phyloP scores from a whole-genome alignment of 2,329 filamentous ascomycete species.

The Fusarium sp. region DNA sequence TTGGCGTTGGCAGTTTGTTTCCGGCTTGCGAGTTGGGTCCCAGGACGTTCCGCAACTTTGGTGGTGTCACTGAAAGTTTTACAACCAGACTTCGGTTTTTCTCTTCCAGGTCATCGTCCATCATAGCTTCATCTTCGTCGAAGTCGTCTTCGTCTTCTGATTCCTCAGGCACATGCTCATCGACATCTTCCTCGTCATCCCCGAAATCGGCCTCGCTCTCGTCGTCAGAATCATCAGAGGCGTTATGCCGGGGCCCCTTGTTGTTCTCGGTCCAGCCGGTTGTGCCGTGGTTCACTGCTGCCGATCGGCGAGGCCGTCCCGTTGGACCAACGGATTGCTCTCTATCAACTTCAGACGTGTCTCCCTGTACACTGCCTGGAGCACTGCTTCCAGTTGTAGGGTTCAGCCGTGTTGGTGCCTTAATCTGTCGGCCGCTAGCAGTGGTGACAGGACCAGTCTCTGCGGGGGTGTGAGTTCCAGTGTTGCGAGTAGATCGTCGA shows the following conservation, averaged over 20 bases:
- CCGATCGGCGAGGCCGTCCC: conserved; percentile 62
- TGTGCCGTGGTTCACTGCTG: conserved; percentile 59
- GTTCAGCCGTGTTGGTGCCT: conserved; percentile 72
- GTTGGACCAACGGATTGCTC: conserved; percentile 54
- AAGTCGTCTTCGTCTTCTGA: conserved; percentile 68
- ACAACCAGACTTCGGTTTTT: conserved; percentile 74
- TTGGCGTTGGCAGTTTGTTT: conserved; percentile 37
- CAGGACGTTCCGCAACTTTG: conserved; percentile 49
- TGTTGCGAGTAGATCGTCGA: conserved; percentile 79
- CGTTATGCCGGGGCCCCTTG: conserved; percentile 48
- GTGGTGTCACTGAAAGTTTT: conserved; percentile 69
- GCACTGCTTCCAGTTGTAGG: conserved; percentile 65
- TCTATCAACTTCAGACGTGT: conserved; percentile 52
- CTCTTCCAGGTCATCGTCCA: conserved; percentile 62
- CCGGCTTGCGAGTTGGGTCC: conserved; percentile 33
- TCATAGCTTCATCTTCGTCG: conserved; percentile 66
- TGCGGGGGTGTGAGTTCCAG: conserved; percentile 76
- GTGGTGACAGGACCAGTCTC: conserved; percentile 75
- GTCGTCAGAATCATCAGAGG: conserved; percentile 69
- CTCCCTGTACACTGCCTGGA: conserved; percentile 57
- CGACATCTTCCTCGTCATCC: conserved; percentile 77
- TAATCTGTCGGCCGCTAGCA: conserved; percentile 87
- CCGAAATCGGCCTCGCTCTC: conserved; percentile 80
- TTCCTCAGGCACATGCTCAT: conserved; percentile 71
- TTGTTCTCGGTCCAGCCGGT: conserved; percentile 57